Percentiles rank a stretch among this genome's conserved stretches.
These are phyloP conservation scores for Nematocida sp. DNA, from an alignment of 371 early-diverging fungal species.

Conservation along the genomic window DNA sequence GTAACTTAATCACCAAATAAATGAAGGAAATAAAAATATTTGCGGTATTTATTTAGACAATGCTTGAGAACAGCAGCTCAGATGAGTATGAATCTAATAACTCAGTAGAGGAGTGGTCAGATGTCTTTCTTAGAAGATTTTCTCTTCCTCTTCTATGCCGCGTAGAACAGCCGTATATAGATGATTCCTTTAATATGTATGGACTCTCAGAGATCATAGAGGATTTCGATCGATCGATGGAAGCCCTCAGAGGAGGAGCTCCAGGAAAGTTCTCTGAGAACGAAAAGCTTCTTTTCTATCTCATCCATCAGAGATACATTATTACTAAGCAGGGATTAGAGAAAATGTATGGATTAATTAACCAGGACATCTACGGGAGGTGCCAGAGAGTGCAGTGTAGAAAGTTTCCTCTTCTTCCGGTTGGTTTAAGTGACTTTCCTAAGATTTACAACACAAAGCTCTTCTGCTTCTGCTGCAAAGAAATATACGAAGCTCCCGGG, in stretches of 20 bases:
- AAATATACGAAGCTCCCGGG: conserved; percentile 76
- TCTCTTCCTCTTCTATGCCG: conserved; percentile 55
- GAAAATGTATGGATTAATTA: conserved; percentile 73
- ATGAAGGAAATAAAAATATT: too few relatives aligned
- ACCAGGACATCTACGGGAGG: conserved; percentile 78
- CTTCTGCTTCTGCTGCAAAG: conserved; percentile 73
- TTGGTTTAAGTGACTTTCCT: conserved; percentile 77
- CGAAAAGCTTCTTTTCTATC: conserved; percentile 69
- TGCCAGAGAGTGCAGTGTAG: conserved; percentile 86
- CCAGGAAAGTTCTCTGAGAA: conserved; percentile 12
- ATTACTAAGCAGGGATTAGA: conserved; percentile 68
- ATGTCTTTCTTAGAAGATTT: conserved; percentile 56
- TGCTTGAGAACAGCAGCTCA: conserved; percentile 28
- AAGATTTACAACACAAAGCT: conserved; percentile 70
- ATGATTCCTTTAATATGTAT: conserved; percentile 84
- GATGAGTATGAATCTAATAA: conserved; percentile 46
- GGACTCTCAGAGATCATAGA: conserved; percentile 75
- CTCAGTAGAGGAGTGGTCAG: conserved; percentile 55
- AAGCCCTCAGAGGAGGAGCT: conserved; percentile 70
- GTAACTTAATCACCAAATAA: neutral
- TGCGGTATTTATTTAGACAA: conserved; percentile 13
- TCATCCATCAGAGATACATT: conserved; percentile 71
- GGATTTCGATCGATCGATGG: conserved; percentile 74
- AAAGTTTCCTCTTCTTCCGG: conserved; percentile 73
- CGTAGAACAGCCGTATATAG: conserved; percentile 67